A percentile compares a stretch with the other conserved stretches of the same genome.
Evolutionary conservation across 2,329 filamentous ascomycete genomes (phyloP).

Genomic region (Xylogone sp.): DNA sequence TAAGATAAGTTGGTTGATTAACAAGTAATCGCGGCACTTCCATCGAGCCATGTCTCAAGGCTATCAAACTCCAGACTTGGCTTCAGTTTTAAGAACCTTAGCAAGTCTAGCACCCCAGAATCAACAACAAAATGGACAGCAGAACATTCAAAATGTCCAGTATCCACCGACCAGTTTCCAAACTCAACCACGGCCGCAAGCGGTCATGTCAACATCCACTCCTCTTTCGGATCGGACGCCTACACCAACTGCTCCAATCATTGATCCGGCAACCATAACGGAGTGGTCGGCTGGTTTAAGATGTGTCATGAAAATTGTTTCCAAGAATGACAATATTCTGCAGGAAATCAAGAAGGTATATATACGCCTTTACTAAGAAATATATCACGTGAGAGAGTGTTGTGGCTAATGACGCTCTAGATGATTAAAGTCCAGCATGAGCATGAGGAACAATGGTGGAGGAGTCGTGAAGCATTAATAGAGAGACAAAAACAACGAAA

Average conservation of each 20-base stretch:
- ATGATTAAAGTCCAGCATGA: conserved; percentile 61
- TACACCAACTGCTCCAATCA: conserved; percentile 10
- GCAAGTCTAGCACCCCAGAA: conserved; percentile 21
- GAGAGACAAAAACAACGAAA: conserved; percentile 46
- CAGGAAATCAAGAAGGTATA: conserved; percentile 36
- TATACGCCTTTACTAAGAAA: not conserved
- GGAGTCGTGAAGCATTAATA: conserved; percentile 46
- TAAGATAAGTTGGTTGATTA: not conserved
- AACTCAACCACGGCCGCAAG: conserved; percentile 1
- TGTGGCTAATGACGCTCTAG: conserved; percentile 24
- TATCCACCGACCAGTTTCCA: not conserved
- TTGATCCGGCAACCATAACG: conserved; percentile 43
- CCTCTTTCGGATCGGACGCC: not conserved
- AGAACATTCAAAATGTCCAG: too few species aligned
- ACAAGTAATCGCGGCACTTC: not conserved
- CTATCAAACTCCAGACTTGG: conserved; percentile 24
- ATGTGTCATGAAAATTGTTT: conserved; percentile 45
- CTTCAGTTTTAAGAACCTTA: conserved; percentile 27
- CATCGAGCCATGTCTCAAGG: conserved; percentile 16
- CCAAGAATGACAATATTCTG: conserved; percentile 39
- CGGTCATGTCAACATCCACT: conserved; percentile 6
- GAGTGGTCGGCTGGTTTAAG: conserved; percentile 47
- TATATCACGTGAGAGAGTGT: not conserved
- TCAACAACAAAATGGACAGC: conserved; percentile 5
- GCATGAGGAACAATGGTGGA: conserved; percentile 60